Evolutionary conservation across 1,284 basidiomycete species (phyloP).

Genomic region (Volvariella volvacea): DNA sequence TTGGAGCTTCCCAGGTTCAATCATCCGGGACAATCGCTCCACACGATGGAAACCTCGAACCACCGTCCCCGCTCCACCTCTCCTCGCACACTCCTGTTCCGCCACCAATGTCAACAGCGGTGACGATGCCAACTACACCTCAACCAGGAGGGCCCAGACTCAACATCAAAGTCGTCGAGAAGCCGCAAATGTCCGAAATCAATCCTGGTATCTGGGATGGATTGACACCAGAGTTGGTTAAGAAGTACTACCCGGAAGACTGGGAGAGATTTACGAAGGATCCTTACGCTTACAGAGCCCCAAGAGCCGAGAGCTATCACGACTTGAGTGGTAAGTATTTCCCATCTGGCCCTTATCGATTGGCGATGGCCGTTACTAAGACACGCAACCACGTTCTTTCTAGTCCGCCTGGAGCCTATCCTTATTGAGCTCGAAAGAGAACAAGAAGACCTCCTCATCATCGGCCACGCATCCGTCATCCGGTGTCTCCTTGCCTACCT

Average conservation of each 20-base stretch:
- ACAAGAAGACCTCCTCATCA: slow-evolving; percentile 94
- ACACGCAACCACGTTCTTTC: no score
- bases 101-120: slow-evolving; percentile 8
- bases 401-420: slow-evolving; percentile 90
- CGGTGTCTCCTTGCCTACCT: slow-evolving; percentile 90
- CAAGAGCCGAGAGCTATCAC: slow-evolving; percentile 90
- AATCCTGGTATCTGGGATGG: slow-evolving; percentile 98
- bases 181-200: slow-evolving; percentile 95
- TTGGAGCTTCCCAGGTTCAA: slow-evolving; percentile 34
- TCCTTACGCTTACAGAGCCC: slow-evolving; percentile 90
- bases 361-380: no score
- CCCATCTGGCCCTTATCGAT: no score
- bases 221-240: slow-evolving; percentile 84
- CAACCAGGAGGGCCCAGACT: slow-evolving; percentile 14
- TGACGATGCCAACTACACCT: slow-evolving; percentile 11
- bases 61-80: slow-evolving; percentile 7
- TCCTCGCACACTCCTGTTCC: slow-evolving; percentile 3
- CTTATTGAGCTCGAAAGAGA: slow-evolving; percentile 95
- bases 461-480: slow-evolving; percentile 98
- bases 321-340: slow-evolving; percentile 27
- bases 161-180: slow-evolving; percentile 84
- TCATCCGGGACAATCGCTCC: slow-evolving; percentile 2
- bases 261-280: slow-evolving; percentile 91
- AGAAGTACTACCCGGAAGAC: slow-evolving; percentile 88
- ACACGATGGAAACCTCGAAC: slow-evolving; percentile 3